Evolutionary conservation across 768 basidiomycete species (phyloP), one percentile per base, ranked within the genome.

Genomic region (Dendrothele bispora): DNA sequence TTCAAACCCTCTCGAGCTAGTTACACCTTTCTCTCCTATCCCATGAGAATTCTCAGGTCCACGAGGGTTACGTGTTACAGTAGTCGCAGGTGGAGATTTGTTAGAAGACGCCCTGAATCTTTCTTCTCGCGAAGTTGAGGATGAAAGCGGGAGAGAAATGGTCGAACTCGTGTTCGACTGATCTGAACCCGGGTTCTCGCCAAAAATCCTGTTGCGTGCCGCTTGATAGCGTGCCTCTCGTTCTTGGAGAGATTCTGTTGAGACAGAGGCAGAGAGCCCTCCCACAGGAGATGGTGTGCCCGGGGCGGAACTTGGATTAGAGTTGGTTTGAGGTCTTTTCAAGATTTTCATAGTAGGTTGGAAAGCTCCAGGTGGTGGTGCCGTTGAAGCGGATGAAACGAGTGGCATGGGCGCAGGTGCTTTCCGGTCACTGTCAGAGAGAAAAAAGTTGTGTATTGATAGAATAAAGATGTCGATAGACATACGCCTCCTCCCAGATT

Each of bases 401-500:
- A 88, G 63, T 1, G 88, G 87, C 86, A 88, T 89, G 12, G 86
- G 85, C 15, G 69, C 60, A n/a, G 79, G 77, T 4, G 65, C 63
- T 53, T 79, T 75, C 7, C 65, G 68, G 58, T 88, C 87, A 44
- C 86, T 87, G 52, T 34, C 7, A 3, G 25, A n/a, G n/a, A 32
- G 30, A 32, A 32, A 10, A 17, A 39, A 39, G 15, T 39, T 25
- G 14, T 15, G 24, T 28, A 17, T 12, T 29, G 46, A 24, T 39
- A 20, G 40, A 43, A 11, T 29, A 20, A 36, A 27, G 5, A 35
- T 39, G 15, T 15, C 28, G 50, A 18, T 29, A 17, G 39, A 73
- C 85, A 67, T 60, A 88, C 87, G 87, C 87, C 55, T 80, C 73
- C 49, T 82, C 76, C 87, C 87, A 89, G 43, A 88, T 69, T 45